Percentiles rank a stretch among this genome's conserved stretches.
Conservation (phyloP, 225 moss, liverwort and hornwort species). For the Pseudisothecium myosuroides region DNA sequence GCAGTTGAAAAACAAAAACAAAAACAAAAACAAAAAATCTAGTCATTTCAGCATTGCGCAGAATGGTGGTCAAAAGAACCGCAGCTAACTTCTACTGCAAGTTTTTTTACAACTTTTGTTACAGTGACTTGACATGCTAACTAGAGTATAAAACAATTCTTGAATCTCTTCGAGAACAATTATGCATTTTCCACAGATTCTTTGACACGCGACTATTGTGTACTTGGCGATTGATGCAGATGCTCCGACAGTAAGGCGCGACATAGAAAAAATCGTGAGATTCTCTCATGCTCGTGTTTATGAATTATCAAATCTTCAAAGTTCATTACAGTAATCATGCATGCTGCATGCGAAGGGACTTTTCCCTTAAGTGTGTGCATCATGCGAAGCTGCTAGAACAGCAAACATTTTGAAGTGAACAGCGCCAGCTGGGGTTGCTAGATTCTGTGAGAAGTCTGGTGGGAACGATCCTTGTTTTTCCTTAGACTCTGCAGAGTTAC, state of each 20-base stretch:
- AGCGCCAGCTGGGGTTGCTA: neutral
- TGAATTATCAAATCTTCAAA: neutral
- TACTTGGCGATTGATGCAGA: conserved; percentile 18
- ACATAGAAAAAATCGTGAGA: conserved; percentile 28
- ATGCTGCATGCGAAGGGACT: neutral
- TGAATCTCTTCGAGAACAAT: neutral
- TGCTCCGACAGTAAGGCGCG: neutral
- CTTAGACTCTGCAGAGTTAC: neutral
- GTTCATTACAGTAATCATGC: neutral
- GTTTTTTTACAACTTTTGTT: no score
- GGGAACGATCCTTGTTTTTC: neutral
- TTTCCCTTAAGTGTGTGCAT: neutral
- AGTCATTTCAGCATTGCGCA: no score
- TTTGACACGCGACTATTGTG: conserved; percentile 5
- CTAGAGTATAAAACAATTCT: neutral
- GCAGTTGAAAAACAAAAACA: no score
- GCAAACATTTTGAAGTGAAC: neutral
- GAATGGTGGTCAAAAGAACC: no score
- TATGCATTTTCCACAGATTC: neutral
- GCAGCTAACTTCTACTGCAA: no score
- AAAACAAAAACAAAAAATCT: no score
- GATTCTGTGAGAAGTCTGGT: neutral
- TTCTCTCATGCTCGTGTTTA: neutral
- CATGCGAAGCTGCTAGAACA: neutral
- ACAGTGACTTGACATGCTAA: neutral